phyloP scores from a whole-genome alignment of 176 grass and related monocot genomes.

The Ensete glaucum region DNA sequence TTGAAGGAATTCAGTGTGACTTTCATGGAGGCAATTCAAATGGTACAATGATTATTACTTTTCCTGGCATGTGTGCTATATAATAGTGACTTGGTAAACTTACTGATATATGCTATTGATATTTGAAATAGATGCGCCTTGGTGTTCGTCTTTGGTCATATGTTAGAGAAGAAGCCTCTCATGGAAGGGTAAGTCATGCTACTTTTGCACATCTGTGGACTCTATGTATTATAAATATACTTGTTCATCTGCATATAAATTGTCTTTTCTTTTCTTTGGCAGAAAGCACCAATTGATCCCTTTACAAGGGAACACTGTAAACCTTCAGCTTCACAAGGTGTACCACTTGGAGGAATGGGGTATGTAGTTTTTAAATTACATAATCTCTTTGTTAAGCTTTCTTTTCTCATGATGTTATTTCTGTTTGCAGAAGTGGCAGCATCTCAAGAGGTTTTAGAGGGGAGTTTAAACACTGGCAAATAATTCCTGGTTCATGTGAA shows the following conservation, averaged over 20 bases:
- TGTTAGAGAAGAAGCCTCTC: conserved; percentile 93
- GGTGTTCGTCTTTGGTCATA: conserved; percentile 98
- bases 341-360: conserved; percentile 98
- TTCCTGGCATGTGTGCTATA: not conserved
- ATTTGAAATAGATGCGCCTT: conserved; percentile 58
- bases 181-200: conserved; percentile 63
- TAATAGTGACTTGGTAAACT: conserved; percentile 2
- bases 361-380: conserved; percentile 22
- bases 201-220: too few species aligned
- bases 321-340: conserved; percentile 83
- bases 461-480: conserved; percentile 95
- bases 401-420: conserved; percentile 4
- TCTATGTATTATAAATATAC: not conserved
- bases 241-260: not conserved
- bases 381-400: conserved; percentile 14
- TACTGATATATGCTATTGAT: not conserved
- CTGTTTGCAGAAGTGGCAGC: conserved; percentile 56
- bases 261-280: conserved; percentile 9
- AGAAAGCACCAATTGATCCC: conserved; percentile 99
- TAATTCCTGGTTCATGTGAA: conserved; percentile 83
- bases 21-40: conserved; percentile 77
- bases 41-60: conserved; percentile 36
- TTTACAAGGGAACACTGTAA: conserved; percentile 70
- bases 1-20: conserved; percentile 94
- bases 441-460: conserved; percentile 99